Evolutionary conservation across 1,284 basidiomycete genomes (phyloP).

Genomic region (Psilocybe mexicana): DNA sequence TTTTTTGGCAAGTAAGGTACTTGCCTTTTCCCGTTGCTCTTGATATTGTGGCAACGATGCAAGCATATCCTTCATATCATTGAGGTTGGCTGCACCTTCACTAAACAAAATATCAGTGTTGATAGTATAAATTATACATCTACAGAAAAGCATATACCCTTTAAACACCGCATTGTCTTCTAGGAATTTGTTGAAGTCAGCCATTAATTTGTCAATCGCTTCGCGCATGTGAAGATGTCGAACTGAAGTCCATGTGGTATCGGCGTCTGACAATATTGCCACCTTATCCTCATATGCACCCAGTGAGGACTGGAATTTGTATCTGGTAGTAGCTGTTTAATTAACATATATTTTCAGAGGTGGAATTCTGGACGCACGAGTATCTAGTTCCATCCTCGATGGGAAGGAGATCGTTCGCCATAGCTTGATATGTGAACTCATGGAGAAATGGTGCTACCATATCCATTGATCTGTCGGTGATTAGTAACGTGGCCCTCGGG

Average conservation of each 20-base stretch:
- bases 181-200: constrained; percentile 92
- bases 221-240: constrained; percentile 99
- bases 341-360: neutral
- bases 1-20: neutral
- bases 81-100: constrained; percentile 84
- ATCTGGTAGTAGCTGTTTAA: constrained; percentile 43
- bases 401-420: constrained; percentile 92
- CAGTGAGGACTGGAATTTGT: constrained; percentile 84
- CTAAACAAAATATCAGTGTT: constrained; percentile 33
- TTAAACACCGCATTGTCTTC: constrained; percentile 93
- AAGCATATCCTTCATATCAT: constrained; percentile 99
- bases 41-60: constrained; percentile 95
- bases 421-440: constrained; percentile 99
- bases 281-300: constrained; percentile 88
- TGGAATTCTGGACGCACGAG: constrained; percentile 53
- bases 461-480: constrained; percentile 97
- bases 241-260: constrained; percentile 89
- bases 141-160: constrained; percentile 48
- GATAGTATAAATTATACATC: neutral
- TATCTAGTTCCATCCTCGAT: constrained; percentile 88
- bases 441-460: constrained; percentile 89
- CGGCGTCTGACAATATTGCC: constrained; percentile 81
- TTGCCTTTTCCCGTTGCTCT: constrained; percentile 92
- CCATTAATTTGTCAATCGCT: constrained; percentile 95
- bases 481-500: constrained; percentile 82